Conservation (phyloP, 345 rosid genomes). For the Leavenworthia alabamica region DNA sequence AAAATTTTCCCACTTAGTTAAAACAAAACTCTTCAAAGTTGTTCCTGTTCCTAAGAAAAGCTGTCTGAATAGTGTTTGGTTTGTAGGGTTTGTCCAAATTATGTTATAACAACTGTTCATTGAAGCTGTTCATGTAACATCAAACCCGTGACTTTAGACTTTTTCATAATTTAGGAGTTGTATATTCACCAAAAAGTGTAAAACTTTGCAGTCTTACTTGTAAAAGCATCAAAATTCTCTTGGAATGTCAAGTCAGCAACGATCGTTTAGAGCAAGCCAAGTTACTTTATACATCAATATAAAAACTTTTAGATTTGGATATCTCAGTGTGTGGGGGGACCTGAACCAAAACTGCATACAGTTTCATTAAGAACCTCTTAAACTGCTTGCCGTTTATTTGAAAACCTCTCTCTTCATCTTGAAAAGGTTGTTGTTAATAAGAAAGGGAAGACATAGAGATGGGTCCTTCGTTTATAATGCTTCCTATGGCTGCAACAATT, state of each 20-base stretch:
- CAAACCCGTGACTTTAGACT: constrained; percentile 19
- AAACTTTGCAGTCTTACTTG: constrained; percentile 27
- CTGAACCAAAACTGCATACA: neutral
- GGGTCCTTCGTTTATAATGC: constrained; percentile 12
- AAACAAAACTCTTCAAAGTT: neutral
- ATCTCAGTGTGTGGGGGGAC: constrained; percentile 26
- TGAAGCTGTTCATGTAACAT: constrained; percentile 13
- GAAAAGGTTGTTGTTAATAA: constrained; percentile 17
- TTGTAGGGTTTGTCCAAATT: constrained; percentile 2
- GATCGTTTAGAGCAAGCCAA: constrained; percentile 29
- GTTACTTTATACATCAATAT: constrained; percentile 22
- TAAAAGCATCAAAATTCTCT: constrained; percentile 20
- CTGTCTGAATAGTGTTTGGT: neutral
- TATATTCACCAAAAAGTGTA: constrained; percentile 15
- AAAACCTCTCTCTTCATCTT: constrained; percentile 6
- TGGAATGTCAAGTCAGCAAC: constrained; percentile 27
- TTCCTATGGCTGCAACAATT: constrained; percentile 16
- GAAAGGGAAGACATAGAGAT: constrained; percentile 20
- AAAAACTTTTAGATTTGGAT: constrained; percentile 19
- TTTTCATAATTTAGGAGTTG: constrained; percentile 22
- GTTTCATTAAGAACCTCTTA: neutral
- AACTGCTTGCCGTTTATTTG: constrained; percentile 12
- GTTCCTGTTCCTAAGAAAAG: neutral
- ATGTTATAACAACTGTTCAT: neutral
- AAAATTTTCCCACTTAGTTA: neutral